Conservation (phyloP, 2,329 filamentous ascomycete species). For the Pyricularia sp. region DNA sequence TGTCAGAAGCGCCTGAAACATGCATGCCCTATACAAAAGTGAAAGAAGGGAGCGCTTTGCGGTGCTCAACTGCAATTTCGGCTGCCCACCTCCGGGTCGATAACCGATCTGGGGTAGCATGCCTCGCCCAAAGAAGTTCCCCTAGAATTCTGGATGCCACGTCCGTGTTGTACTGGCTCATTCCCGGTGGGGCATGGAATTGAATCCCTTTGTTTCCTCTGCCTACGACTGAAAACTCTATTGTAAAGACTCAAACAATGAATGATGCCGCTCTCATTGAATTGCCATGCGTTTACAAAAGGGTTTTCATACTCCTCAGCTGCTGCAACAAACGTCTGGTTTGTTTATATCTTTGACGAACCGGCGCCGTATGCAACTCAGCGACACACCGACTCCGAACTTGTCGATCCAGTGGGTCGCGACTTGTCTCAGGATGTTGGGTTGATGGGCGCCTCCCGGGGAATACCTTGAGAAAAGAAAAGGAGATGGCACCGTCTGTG, state of each 20-base stretch:
- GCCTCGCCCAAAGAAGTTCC: no score
- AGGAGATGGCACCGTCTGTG: neutral
- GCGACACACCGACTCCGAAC: neutral
- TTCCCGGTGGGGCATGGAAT: neutral
- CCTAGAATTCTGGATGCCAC: neutral
- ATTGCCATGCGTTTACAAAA: neutral
- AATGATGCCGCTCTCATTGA: neutral
- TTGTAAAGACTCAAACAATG: neutral
- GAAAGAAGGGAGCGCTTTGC: neutral
- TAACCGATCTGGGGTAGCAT: neutral
- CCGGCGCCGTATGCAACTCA: neutral
- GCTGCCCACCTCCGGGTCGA: neutral
- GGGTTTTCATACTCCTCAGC: neutral
- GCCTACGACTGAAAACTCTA: neutral
- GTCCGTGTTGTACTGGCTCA: neutral
- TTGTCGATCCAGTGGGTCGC: neutral
- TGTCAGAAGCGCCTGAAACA: neutral
- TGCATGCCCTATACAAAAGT: neutral
- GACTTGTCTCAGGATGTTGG: neutral
- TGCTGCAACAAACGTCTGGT: neutral
- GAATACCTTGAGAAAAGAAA: neutral
- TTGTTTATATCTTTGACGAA: neutral
- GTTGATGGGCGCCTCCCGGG: neutral
- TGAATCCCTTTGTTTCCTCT: neutral
- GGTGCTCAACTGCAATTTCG: neutral